These are phyloP conservation scores for Coemansia sp. DNA, from an alignment of 371 early-diverging fungal genomes.

Conservation along the genomic window DNA sequence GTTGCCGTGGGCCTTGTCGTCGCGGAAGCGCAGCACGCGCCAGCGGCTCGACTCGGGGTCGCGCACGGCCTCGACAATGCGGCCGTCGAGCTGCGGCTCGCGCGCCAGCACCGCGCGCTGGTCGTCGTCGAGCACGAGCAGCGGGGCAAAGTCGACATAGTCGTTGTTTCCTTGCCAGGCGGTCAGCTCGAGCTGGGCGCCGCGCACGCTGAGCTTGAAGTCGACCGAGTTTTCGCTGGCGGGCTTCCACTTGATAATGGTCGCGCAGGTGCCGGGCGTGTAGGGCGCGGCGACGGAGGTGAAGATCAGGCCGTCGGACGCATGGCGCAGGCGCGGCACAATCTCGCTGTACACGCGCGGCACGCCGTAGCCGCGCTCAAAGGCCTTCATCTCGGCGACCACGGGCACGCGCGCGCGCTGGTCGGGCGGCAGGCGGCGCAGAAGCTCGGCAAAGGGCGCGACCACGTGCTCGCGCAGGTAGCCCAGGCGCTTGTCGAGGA, in stretches of 20 bases:
- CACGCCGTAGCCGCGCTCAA: slow-evolving; percentile 69
- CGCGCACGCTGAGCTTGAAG: slow-evolving; percentile 64
- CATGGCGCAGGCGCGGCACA: slow-evolving; percentile 80
- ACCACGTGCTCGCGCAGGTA: slow-evolving; percentile 65
- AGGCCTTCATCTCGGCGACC: slow-evolving; percentile 66
- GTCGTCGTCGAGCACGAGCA: slow-evolving; percentile 58
- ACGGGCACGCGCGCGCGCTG: slow-evolving; percentile 60
- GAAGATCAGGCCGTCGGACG: slow-evolving; percentile 97
- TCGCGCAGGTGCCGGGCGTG: slow-evolving; percentile 77
- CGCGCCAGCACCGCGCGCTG: slow-evolving; percentile 56
- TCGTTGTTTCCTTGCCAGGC: slow-evolving; percentile 62
- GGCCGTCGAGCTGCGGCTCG: slow-evolving; percentile 53
- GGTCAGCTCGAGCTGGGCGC: slow-evolving; percentile 53
- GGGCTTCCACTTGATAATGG: slow-evolving; percentile 99
- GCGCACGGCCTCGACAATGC: slow-evolving; percentile 69
- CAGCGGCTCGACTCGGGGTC: slow-evolving; percentile 64
- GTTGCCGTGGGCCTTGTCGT: slow-evolving; percentile 85
- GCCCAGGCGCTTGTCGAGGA: slow-evolving; percentile 70
- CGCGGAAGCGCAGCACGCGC: slow-evolving; percentile 83
- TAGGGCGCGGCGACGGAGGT: slow-evolving; percentile 89
- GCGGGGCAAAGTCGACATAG: slow-evolving; percentile 57
- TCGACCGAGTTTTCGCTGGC: slow-evolving; percentile 97
- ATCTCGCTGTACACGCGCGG: slow-evolving; percentile 63
- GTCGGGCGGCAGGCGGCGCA: slow-evolving; percentile 49
- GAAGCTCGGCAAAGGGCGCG: slow-evolving; percentile 59